Base-by-base conservation (phyloP, 768 basidiomycete genomes). In the Lyophyllum decastes region DNA sequence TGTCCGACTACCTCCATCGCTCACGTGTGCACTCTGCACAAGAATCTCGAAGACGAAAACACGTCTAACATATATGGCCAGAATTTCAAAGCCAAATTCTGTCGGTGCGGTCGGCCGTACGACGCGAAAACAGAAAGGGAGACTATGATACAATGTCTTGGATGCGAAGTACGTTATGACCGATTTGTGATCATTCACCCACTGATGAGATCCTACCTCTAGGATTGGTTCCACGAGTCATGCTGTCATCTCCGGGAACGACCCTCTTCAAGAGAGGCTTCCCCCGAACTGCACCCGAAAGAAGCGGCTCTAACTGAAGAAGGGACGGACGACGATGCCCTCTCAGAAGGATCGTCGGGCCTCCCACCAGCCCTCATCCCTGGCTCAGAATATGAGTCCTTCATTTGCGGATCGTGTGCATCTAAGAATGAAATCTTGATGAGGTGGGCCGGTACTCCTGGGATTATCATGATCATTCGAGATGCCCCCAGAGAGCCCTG, bases 171-270 rank as follows among this genome's bases (percentile, higher is more conserved):
- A 61, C 66, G 83, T 78, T 56, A 38, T 41, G 49, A 56, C 45
- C 14, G 19, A 43, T 54, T 59, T 19, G 30, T 52, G 44, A 38
- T 46, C 19, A 52, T 49, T 51, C 49, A 27, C 11, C 54, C 27
- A 46, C 52, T 62, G 52, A 65, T 58, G 40, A 49, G 54, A 55
- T 55, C n/a, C 16, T 26, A 17, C 16, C 45, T 57, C n/a, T 59
- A 93, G 91, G 92, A 94, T 66, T 94, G 92, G 92, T 94, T 87
- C 71, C 92, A 94, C 64, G 92, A 94, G 74, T 93, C 90, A 11
- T 94, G 92, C 65, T 84, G 92, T 62, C 88, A 91, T 70, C 78
- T 94, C 43, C 82, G 90, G 58, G 83, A 87, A 68, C 81, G 81
- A 19, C 90, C 88, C 9, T 61, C 72, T 6, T 79, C 80, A 9